These are phyloP conservation scores for Bruguiera hainesii DNA, from an alignment of 441 rosid species.

Conservation along the genomic window DNA sequence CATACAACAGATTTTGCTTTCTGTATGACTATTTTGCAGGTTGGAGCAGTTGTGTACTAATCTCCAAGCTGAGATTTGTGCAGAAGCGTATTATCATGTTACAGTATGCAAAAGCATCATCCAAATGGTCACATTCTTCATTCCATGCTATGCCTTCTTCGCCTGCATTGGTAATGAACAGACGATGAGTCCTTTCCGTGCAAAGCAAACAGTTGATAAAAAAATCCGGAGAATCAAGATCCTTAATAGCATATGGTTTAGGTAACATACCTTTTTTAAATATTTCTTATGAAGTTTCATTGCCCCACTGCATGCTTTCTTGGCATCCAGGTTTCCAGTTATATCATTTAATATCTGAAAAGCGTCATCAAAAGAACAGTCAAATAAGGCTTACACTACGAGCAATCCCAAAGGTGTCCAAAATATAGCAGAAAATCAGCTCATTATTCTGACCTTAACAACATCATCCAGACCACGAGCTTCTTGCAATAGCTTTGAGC, in stretches of 20 bases:
- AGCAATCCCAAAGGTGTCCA: background rate
- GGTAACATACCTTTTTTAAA: slow-evolving; percentile 58
- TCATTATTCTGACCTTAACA: slow-evolving; percentile 57
- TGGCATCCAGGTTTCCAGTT: slow-evolving; percentile 88
- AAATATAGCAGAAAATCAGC: slow-evolving; percentile 7
- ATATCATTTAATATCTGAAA: slow-evolving; percentile 81
- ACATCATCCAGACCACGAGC: slow-evolving; percentile 98
- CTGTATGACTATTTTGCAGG: slow-evolving; percentile 14
- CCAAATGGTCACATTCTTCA: background rate
- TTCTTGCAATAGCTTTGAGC: slow-evolving; percentile 64
- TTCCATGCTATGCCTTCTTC: slow-evolving; percentile 37
- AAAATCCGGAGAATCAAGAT: background rate
- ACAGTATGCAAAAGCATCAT: background rate
- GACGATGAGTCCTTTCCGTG: background rate
- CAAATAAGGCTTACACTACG: background rate
- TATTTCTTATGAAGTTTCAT: slow-evolving; percentile 97
- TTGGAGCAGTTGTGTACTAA: slow-evolving; percentile 15
- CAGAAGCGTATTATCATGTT: slow-evolving; percentile 2
- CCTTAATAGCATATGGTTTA: background rate
- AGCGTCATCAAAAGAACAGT: background rate
- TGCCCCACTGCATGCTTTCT: slow-evolving; percentile 81
- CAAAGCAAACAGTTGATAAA: background rate
- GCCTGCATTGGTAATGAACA: slow-evolving; percentile 34
- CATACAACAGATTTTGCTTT: slow-evolving; percentile 12
- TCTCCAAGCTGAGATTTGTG: slow-evolving; percentile 16